Evolutionary conservation across 331 rosid species (phyloP).

Genomic region (Arachis monticola): DNA sequence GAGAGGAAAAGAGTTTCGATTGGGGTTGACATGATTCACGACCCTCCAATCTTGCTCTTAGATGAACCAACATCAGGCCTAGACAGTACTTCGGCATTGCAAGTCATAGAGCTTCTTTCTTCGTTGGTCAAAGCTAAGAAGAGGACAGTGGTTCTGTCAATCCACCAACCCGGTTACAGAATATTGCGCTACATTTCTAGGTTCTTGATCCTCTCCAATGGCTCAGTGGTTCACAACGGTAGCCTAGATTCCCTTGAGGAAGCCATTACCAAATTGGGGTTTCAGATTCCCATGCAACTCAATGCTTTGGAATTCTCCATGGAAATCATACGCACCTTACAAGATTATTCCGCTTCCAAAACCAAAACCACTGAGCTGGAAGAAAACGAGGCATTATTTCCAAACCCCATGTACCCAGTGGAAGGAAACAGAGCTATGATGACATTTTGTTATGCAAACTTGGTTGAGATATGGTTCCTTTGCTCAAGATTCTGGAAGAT

Average conservation of each 20-base stretch:
- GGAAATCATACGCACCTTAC: constrained; percentile 66
- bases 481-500: constrained; percentile 90
- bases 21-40: constrained; percentile 84
- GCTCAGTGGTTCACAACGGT: constrained; percentile 74
- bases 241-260: constrained; percentile 69
- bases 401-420: constrained; percentile 46
- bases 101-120: constrained; percentile 75
- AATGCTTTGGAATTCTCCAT: constrained; percentile 84
- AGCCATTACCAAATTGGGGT: constrained; percentile 52
- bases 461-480: constrained; percentile 69
- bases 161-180: constrained; percentile 92
- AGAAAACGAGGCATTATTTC: constrained; percentile 39
- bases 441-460: constrained; percentile 27
- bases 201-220: constrained; percentile 79
- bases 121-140: constrained; percentile 63
- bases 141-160: constrained; percentile 74
- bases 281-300: constrained; percentile 69
- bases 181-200: constrained; percentile 70
- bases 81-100: constrained; percentile 82
- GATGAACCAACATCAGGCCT: constrained; percentile 93
- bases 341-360: constrained; percentile 49
- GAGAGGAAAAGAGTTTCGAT: constrained; percentile 88
- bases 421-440: constrained; percentile 15
- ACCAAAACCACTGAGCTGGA: background rate
- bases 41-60: constrained; percentile 73